Evolutionary conservation across 2,329 filamentous ascomycete species (phyloP).

Genomic region (Ophiosphaerella korrae): DNA sequence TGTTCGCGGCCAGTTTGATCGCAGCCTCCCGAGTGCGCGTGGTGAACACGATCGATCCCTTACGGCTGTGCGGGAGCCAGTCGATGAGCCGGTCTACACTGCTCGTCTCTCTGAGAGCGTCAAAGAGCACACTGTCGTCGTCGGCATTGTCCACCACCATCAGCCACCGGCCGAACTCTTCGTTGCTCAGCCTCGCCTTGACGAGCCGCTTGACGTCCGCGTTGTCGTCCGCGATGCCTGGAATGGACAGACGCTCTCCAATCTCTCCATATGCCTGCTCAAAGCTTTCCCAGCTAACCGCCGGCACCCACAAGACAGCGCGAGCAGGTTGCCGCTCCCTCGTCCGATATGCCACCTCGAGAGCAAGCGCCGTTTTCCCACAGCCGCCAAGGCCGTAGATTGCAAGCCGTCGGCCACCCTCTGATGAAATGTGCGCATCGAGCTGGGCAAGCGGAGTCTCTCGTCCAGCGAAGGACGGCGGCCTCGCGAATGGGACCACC

Average conservation of each 20-base stretch:
- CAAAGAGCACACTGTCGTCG: conserved; percentile 41
- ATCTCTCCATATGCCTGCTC: conserved; percentile 24
- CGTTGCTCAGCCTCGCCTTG: conserved; percentile 37
- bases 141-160: conserved; percentile 55
- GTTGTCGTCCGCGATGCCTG: conserved; percentile 30
- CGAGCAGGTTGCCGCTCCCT: conserved; percentile 23
- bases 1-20: conserved; percentile 8
- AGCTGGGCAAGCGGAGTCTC: conserved; percentile 10
- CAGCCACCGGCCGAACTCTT: conserved; percentile 45
- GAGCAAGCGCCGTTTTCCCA: conserved; percentile 26
- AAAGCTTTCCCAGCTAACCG: conserved; percentile 24
- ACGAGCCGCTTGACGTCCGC: conserved; percentile 47
- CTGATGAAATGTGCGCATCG: conserved; percentile 4
- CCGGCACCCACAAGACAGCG: conserved; percentile 23
- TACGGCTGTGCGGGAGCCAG: conserved; percentile 38
- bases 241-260: conserved; percentile 13
- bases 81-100: conserved; percentile 20
- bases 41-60: conserved; percentile 42
- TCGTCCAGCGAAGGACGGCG: conserved; percentile 17
- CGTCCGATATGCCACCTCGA: conserved; percentile 48
- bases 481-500: not conserved
- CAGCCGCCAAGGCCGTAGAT: conserved; percentile 22
- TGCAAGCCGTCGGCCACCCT: conserved; percentile 8
- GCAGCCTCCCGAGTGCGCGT: conserved; percentile 10
- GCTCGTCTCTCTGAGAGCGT: not conserved